Conservation (phyloP, 805 yeast genomes). For the Wickerhamia fluorescens region DNA sequence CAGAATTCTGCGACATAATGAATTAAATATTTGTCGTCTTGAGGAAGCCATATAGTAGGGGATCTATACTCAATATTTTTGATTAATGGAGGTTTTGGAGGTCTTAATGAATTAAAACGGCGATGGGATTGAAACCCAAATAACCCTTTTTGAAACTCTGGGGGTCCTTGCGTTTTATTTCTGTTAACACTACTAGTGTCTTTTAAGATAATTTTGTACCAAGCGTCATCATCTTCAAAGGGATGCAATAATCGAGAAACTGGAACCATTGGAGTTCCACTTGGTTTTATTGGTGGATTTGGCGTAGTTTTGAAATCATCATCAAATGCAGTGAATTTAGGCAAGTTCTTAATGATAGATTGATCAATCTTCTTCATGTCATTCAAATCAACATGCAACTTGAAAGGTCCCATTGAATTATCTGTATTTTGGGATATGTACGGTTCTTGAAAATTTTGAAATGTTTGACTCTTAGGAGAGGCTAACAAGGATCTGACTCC, state of each 20-base stretch:
- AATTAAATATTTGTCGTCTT: conserved; percentile 77
- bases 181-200: conserved; percentile 15
- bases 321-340: conserved; percentile 42
- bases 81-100: conserved; percentile 87
- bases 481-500: conserved; percentile 28
- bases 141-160: conserved; percentile 49
- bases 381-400: conserved; percentile 34
- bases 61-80: conserved; percentile 75
- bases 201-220: conserved; percentile 52
- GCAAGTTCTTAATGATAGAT: conserved; percentile 41
- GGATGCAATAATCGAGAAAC: conserved; percentile 63
- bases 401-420: conserved; percentile 39
- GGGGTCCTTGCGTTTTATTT: conserved; percentile 15
- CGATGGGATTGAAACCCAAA: conserved; percentile 47
- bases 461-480: conserved; percentile 4
- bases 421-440: conserved; percentile 16
- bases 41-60: conserved; percentile 95
- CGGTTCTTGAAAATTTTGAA: background rate
- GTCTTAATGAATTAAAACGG: conserved; percentile 59
- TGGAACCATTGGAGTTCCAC: conserved; percentile 37
- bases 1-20: conserved; percentile 78
- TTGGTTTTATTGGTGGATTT: conserved; percentile 19
- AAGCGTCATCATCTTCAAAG: conserved; percentile 53
- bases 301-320: conserved; percentile 17
- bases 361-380: conserved; percentile 41